Conservation (phyloP, 495 filamentous ascomycete species). For the Penicillium egyptiacum region DNA sequence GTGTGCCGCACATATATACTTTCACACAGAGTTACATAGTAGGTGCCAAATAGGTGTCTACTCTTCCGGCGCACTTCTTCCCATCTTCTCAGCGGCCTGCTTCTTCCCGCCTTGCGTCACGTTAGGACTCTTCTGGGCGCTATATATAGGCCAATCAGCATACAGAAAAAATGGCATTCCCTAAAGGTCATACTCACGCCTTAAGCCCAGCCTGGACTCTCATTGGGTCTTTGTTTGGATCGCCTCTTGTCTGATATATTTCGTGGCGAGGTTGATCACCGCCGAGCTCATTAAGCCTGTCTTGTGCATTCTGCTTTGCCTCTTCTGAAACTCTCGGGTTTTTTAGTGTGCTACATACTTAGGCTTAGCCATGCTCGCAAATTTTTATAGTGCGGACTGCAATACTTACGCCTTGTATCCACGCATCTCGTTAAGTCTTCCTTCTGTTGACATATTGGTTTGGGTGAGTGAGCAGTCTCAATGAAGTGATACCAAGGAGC, state of each 20-base stretch:
- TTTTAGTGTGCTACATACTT: not conserved
- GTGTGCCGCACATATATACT: not conserved
- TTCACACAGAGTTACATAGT: not conserved
- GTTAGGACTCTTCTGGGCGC: not conserved
- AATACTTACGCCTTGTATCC: slow-evolving; percentile 3
- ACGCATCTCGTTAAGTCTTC: not conserved
- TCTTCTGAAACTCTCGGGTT: not conserved
- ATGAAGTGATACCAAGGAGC: not conserved
- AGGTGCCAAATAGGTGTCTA: not conserved
- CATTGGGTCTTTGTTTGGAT: not conserved
- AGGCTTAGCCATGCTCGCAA: not conserved
- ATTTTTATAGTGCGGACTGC: not conserved
- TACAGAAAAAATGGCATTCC: not conserved
- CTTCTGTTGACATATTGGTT: not conserved
- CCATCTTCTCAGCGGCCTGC: not conserved
- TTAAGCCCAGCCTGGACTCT: not conserved
- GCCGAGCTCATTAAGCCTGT: not conserved
- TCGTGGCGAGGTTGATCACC: not conserved
- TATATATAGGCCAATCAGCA: not conserved
- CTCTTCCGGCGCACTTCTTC: not conserved
- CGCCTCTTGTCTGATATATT: not conserved
- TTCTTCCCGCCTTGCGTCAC: not conserved
- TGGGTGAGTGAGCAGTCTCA: not conserved
- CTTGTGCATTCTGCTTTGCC: not conserved
- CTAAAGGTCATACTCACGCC: not conserved